Evolutionary conservation across 257 asterid species (phyloP), one percentile per base, ranked within the genome.

Genomic region (Rhazya stricta): DNA sequence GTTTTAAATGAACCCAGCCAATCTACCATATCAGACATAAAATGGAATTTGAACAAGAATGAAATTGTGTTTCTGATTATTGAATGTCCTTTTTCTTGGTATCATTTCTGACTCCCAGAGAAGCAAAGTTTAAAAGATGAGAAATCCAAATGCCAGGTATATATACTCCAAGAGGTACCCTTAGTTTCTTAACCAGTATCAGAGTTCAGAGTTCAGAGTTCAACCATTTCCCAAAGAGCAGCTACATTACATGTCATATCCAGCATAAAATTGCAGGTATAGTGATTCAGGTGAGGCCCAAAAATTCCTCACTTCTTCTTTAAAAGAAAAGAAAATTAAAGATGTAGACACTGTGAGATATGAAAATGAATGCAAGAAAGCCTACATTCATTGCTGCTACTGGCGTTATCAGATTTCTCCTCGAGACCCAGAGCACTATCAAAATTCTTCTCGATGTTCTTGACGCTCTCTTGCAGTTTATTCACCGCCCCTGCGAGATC

Each of bases 401-500:
- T 54, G 46, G 79, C 79, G 39, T 41, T 60, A 70, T 87, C 91
- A 19, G 96, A 79, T 76, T 89, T 87, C 85, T 89, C 99, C 74
- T 95, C 97, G 27, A 95, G 89, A 67, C 99, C 99, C 53, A 95
- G 92, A 18, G 99, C 99, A n/a, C 68, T 88, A 53, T 95, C 99
- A 81, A 95, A 95, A 86, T 93, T 95, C 86, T 95, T 92, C 88
- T 92, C 99, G 12, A 95, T 95, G 78, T 87, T 92, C 79, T 95
- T 95, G 69, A 92, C 99, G 83, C 99, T 89, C 85, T 95, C 99
- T 81, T 97, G 91, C 74, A 95, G 86, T 80, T 95, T 95, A 83
- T 89, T 95, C 79, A 95, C 96, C 50, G 98, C 98, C 74, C 91
- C 99, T 0, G 99, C 88, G 16, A 95, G 87, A 92, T 95, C 99